Percentiles rank a stretch among this genome's conserved stretches.
Evolutionary conservation across 2,329 filamentous ascomycete genomes (phyloP).

Genomic region (Calonectria fujianensis): DNA sequence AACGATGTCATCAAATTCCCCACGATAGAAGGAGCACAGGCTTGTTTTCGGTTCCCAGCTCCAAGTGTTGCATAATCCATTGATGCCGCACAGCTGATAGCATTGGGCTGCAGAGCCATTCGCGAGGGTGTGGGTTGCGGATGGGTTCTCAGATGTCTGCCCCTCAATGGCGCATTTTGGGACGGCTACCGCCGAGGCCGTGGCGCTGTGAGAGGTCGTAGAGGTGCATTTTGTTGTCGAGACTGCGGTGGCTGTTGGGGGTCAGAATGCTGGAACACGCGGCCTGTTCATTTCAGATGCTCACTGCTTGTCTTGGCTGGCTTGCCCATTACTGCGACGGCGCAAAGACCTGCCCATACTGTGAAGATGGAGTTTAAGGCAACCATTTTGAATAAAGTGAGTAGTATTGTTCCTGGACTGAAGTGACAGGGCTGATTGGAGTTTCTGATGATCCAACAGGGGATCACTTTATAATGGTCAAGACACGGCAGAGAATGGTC

Average conservation of each 20-base stretch:
- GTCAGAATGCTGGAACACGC: not conserved
- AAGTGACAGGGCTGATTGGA: not conserved
- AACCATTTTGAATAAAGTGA: not conserved
- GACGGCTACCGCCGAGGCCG: not conserved
- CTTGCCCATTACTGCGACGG: not conserved
- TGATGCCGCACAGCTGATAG: slow-evolving; percentile 2
- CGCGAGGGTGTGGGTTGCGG: not conserved
- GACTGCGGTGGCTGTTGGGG: not conserved
- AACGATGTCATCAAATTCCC: not conserved
- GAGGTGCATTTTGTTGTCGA: not conserved
- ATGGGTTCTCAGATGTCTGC: not conserved
- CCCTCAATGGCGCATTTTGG: not conserved
- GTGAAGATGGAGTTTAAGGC: not conserved
- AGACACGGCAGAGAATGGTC: not conserved
- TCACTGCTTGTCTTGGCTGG: slow-evolving; percentile 2
- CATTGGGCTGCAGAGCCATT: not conserved
- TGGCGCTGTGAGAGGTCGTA: not conserved
- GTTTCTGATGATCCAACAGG: not conserved
- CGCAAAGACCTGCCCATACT: not conserved
- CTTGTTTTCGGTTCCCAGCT: slow-evolving; percentile 4
- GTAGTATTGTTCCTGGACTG: not conserved
- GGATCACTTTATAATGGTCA: not conserved
- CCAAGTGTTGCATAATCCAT: slow-evolving; percentile 8
- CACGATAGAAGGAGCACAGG: slow-evolving; percentile 4
- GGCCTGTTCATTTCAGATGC: not conserved